Evolutionary conservation across 2,329 filamentous ascomycete genomes (phyloP), one percentile per base, ranked within the genome.

Genomic region (Aspergillus puulaauensis): DNA sequence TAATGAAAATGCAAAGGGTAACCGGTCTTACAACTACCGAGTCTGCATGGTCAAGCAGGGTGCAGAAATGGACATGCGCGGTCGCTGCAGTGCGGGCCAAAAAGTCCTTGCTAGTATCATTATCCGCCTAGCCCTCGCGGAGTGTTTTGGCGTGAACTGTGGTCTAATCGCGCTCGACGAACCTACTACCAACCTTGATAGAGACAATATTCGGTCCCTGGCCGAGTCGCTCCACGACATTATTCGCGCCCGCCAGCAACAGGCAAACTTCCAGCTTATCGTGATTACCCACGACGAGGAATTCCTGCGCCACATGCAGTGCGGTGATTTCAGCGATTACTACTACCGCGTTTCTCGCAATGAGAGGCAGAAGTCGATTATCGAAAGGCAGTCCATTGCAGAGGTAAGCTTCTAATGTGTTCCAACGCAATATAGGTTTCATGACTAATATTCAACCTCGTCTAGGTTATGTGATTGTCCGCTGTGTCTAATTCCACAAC

Each of bases 271-370:
- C 76, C 96, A 99, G 80, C 85, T 99, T 56, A 95, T 99, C 70
- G 91, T 99, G 69, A 99, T 99, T 74, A 99, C 95, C 4, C 95
- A 99, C 80, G 95, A 99, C 77, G 96, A 98, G 77, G 91, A 96
- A 69, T 99, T 99, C 69, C 72, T 99, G 70, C 84, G 89, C 54
- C 86, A 92, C 70, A 99, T 99, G 95, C 88, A 92, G 65, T 96
- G 92, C 73, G 88, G 87, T 23, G 93, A 99, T 65, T 98, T 96
- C 71, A 90, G 89, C 63, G 95, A 98, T 75, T 86, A 88, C 63
- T 99, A 97, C 73, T 98, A 90, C 77, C 86, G 92, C 4, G 90
- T 99, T 11, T 89, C 84, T 61, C 83, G 95, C 52, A 90, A 96
- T 70, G 86, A 89, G 66, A 86, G 84, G 67, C 93, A 97, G 78